Percentiles rank a stretch among this genome's conserved stretches.
phyloP scores from a whole-genome alignment of 495 filamentous ascomycete genomes.

The Corynascus novoguineensis region DNA sequence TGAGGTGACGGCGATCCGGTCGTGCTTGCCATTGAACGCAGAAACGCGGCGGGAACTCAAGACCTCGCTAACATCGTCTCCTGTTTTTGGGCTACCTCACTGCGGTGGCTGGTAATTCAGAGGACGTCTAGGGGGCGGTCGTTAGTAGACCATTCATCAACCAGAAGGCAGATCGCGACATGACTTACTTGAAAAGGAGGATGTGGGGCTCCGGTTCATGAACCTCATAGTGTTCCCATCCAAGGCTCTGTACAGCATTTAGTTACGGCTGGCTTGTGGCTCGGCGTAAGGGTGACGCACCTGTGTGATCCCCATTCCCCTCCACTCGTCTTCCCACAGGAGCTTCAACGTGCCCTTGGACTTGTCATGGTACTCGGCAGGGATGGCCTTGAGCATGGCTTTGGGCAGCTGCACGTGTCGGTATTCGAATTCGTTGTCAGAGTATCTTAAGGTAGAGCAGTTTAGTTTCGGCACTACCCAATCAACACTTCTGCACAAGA shows the following conservation, averaged over 20 bases:
- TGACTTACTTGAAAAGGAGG: slow-evolving; percentile 88
- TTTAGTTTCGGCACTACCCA: slow-evolving; percentile 10
- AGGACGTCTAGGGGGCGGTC: slow-evolving; percentile 62
- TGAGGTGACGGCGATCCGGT: slow-evolving; percentile 40
- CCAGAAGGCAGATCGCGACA: neutral
- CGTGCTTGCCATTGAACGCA: slow-evolving; percentile 28
- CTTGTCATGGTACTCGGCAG: slow-evolving; percentile 89
- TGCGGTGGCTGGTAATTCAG: slow-evolving; percentile 77
- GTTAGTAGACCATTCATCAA: slow-evolving; percentile 3
- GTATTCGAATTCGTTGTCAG: slow-evolving; percentile 84
- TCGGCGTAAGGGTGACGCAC: slow-evolving; percentile 41
- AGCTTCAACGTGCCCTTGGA: slow-evolving; percentile 89
- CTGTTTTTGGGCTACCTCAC: slow-evolving; percentile 22
- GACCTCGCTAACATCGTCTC: slow-evolving; percentile 11
- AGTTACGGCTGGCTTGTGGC: neutral
- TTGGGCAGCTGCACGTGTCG: slow-evolving; percentile 97
- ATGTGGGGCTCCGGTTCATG: slow-evolving; percentile 98
- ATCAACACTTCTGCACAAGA: neutral
- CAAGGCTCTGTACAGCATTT: slow-evolving; percentile 63
- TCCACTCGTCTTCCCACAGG: slow-evolving; percentile 97
- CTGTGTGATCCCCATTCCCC: slow-evolving; percentile 93
- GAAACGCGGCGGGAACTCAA: slow-evolving; percentile 22
- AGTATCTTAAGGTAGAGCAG: slow-evolving; percentile 63
- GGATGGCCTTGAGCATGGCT: slow-evolving; percentile 94
- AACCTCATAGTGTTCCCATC: slow-evolving; percentile 99